A percentile compares a stretch with the other conserved stretches of the same genome.
These are phyloP conservation scores for Salvia hispanica DNA, from an alignment of 257 asterid genomes.

Conservation along the genomic window DNA sequence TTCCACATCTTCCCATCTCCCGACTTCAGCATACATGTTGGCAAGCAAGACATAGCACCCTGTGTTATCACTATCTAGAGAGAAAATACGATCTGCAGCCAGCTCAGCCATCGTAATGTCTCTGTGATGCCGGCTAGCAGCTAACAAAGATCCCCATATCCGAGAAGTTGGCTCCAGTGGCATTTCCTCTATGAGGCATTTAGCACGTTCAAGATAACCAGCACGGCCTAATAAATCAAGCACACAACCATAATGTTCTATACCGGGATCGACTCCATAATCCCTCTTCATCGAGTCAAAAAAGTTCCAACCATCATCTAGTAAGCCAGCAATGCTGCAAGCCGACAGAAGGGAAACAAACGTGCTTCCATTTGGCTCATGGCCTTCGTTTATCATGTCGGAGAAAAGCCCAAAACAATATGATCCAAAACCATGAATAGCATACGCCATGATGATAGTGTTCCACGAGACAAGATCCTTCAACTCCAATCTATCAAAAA, in stretches of 20 bases:
- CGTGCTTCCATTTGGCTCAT: slow-evolving; percentile 57
- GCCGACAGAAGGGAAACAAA: slow-evolving; percentile 59
- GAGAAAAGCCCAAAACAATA: slow-evolving; percentile 46
- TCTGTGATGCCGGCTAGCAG: slow-evolving; percentile 59
- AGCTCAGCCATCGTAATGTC: slow-evolving; percentile 60
- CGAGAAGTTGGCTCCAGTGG: slow-evolving; percentile 56
- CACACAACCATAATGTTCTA: slow-evolving; percentile 66
- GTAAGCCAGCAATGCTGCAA: slow-evolving; percentile 55
- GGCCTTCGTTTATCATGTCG: slow-evolving; percentile 45
- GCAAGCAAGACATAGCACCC: slow-evolving; percentile 70
- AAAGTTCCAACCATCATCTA: slow-evolving; percentile 54
- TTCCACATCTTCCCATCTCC: slow-evolving; percentile 64
- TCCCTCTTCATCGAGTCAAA: slow-evolving; percentile 54
- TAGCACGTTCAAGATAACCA: slow-evolving; percentile 56
- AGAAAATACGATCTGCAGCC: slow-evolving; percentile 44
- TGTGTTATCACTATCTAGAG: slow-evolving; percentile 45
- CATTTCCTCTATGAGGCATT: slow-evolving; percentile 53
- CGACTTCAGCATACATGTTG: slow-evolving; percentile 60
- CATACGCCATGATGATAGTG: slow-evolving; percentile 64
- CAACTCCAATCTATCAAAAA: slow-evolving; percentile 42
- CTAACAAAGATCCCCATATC: slow-evolving; percentile 69
- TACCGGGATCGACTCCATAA: slow-evolving; percentile 51
- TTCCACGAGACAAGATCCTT: slow-evolving; percentile 68
- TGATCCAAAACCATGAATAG: slow-evolving; percentile 60
- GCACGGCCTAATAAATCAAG: slow-evolving; percentile 58